Percentiles rank a stretch among this genome's conserved stretches.
These are phyloP conservation scores for Cercophora scortea DNA, from an alignment of 495 filamentous ascomycete species.

Conservation along the genomic window DNA sequence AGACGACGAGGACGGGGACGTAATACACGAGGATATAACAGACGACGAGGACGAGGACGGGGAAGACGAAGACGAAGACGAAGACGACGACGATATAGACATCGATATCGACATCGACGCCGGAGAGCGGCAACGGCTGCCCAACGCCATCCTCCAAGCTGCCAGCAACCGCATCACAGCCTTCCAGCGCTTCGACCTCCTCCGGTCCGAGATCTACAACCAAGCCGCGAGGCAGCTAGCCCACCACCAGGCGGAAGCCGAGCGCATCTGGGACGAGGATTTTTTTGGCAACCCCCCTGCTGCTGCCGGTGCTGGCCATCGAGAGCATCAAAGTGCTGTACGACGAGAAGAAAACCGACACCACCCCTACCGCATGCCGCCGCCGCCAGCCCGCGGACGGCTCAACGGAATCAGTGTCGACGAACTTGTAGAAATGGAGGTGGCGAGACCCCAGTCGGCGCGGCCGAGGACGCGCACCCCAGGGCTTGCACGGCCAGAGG, in stretches of 20 bases:
- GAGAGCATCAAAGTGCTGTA: background rate
- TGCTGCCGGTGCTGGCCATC: too few species aligned
- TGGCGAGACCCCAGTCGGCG: background rate
- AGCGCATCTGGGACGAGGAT: background rate
- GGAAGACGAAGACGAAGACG: background rate
- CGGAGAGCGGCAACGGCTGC: too few species aligned
- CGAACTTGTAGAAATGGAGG: constrained; percentile 13
- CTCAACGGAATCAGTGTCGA: background rate
- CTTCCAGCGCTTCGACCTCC: background rate
- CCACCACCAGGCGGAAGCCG: background rate
- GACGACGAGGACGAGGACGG: constrained; percentile 1
- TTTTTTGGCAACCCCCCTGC: background rate
- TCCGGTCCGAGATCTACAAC: background rate
- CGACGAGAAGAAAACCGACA: background rate
- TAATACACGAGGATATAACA: too few species aligned
- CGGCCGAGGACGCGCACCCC: background rate
- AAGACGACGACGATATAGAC: background rate
- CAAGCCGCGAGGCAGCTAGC: background rate
- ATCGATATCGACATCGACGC: background rate
- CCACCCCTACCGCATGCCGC: constrained; percentile 1
- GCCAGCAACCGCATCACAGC: background rate
- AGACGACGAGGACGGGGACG: background rate
- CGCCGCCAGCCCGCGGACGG: background rate
- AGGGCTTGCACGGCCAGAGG: background rate
- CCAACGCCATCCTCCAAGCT: too few species aligned